phyloP scores from a whole-genome alignment of 2,329 filamentous ascomycete genomes.

The Myriangium duriaei region DNA sequence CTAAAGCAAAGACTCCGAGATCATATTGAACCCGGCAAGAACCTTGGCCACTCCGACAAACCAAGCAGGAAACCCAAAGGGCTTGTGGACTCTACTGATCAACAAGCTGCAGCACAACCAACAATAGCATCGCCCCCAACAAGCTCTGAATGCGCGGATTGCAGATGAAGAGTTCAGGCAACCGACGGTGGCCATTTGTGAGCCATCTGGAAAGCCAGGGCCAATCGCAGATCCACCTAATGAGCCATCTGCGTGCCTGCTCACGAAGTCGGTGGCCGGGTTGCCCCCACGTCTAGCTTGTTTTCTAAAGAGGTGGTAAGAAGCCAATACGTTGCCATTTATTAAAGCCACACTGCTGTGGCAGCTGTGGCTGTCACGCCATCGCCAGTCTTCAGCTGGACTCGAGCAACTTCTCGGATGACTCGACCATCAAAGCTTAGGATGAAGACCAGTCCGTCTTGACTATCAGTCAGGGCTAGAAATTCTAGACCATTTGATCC shows the following conservation, averaged over 20 bases:
- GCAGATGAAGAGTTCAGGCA: too few species aligned
- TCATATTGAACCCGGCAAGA: constrained; percentile 61
- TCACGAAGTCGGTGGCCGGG: too few species aligned
- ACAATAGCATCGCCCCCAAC: background rate
- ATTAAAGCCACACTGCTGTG: constrained; percentile 24
- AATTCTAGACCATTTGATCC: constrained; percentile 17
- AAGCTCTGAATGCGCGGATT: constrained; percentile 13
- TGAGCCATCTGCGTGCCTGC: too few species aligned
- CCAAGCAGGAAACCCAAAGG: constrained; percentile 17
- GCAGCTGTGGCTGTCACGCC: constrained; percentile 20
- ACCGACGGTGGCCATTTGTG: too few species aligned
- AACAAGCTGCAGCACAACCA: background rate
- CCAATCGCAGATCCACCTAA: too few species aligned
- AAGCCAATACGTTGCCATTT: background rate
- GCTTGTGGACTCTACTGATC: background rate
- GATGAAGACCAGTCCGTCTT: constrained; percentile 23
- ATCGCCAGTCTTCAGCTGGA: constrained; percentile 20
- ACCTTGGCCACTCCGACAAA: constrained; percentile 59
- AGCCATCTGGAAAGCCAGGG: too few species aligned
- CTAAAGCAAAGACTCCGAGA: constrained; percentile 76
- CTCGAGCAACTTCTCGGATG: constrained; percentile 19
- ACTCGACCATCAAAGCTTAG: constrained; percentile 21
- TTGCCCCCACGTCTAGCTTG: too few species aligned
- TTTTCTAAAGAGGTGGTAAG: too few species aligned
- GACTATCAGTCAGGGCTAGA: constrained; percentile 23